phyloP scores from a whole-genome alignment of 1,284 basidiomycete genomes.

The Marasmius sp. region DNA sequence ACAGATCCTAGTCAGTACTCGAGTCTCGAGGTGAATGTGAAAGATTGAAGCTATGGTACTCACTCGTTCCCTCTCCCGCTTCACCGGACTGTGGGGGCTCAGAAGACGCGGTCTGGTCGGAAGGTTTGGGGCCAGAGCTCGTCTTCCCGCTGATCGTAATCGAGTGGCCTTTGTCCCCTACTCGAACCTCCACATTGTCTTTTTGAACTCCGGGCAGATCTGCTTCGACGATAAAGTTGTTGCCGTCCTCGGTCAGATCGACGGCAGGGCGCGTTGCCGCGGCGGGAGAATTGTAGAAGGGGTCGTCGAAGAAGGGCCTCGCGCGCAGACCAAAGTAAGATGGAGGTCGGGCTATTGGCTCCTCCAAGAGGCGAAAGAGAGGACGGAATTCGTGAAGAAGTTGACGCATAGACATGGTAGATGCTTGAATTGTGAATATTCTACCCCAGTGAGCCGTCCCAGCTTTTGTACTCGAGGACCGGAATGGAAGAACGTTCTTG shows the following conservation, averaged over 20 bases:
- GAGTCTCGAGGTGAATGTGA: neutral
- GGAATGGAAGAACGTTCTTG: neutral
- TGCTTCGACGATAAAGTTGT: conserved; percentile 68
- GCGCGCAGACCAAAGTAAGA: conserved; percentile 29
- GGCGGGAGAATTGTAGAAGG: conserved; percentile 39
- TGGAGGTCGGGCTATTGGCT: conserved; percentile 52
- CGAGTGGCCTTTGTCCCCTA: conserved; percentile 68
- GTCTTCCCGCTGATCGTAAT: conserved; percentile 71
- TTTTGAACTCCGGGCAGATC: conserved; percentile 79
- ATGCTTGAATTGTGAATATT: neutral
- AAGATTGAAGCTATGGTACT: neutral
- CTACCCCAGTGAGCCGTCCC: neutral
- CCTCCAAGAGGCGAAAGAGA: conserved; percentile 70
- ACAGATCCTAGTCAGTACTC: neutral
- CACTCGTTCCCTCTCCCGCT: neutral
- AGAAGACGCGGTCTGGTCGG: conserved; percentile 15
- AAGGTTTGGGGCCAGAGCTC: conserved; percentile 25
- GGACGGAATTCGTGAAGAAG: conserved; percentile 73
- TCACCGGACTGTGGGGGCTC: neutral
- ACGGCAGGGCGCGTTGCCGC: conserved; percentile 50
- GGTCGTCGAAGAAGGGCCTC: conserved; percentile 48
- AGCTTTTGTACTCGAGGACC: neutral
- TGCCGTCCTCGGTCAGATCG: conserved; percentile 65
- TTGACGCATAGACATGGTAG: conserved; percentile 64
- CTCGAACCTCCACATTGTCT: conserved; percentile 69